Base-by-base conservation (phyloP, 331 rosid species). In the Phaseolus coccineus region DNA sequence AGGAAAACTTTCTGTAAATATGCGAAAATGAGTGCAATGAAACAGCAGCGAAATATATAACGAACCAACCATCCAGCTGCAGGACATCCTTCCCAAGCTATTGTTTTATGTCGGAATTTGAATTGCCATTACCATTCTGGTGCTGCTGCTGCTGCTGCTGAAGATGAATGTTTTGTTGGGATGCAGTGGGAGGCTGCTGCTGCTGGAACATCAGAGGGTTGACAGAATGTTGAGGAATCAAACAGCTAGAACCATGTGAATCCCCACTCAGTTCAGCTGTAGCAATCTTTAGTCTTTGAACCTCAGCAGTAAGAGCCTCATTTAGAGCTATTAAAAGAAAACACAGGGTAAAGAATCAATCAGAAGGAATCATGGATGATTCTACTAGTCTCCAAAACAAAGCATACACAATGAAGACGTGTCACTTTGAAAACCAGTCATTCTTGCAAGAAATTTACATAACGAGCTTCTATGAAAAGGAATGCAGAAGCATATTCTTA, bases 221-320 rank as follows among this genome's bases (percentile, higher is more conserved):
- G 25, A 80, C 83, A 22, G 91, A 88, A 85, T 78, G 87, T 77
- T 87, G 91, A 0, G 81, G 80, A 62, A 85, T 79, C 89, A 88
- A 76, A 81, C 84, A 59, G 84, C 84, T 85, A 10, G 94, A 85
- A 80, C 86, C 77, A 35, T 77, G 91, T 6, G 89, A 85, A 1
- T 94, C 96, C 0, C 90, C 92, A 13, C 82, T 85, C 76, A 92
- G 33, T 77, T 92, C 97, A 8, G 92, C 76, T 0, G 95, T 88
- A 40, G 97, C 95, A 28, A 94, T 39, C 87, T 94, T 94, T 73
- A 92, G 87, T 74, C 95, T 87, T 83, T 91, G 98, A 77, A 94
- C 98, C 83, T 94, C 97, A 16, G 92, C 80, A 4, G 95, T 94
- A 37, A 94, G 83, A n/a, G 97, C 97, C 83, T 92, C 98, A 27